Conservation (phyloP, 2,329 filamentous ascomycete genomes). For the Trichoderma gracile region DNA sequence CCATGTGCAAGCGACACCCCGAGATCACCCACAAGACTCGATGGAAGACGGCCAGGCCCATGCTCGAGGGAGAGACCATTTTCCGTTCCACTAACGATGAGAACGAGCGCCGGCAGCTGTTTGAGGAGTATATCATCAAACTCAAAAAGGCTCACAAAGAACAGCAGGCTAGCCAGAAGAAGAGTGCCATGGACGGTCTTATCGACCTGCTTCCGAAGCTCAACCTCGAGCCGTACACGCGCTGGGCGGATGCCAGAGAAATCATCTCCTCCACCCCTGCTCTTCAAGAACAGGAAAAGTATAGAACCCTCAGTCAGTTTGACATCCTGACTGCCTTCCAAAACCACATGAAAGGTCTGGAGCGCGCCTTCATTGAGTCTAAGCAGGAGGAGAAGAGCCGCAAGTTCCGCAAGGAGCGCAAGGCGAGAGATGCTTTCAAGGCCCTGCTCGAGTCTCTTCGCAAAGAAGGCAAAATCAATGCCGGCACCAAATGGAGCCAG, state of each 20-base stretch:
- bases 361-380: conserved; percentile 87
- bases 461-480: conserved; percentile 77
- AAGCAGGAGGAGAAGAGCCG: conserved; percentile 83
- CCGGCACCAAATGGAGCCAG: conserved; percentile 86
- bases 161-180: conserved; percentile 69
- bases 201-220: conserved; percentile 75
- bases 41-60: conserved; percentile 93
- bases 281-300: conserved; percentile 81
- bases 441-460: conserved; percentile 73
- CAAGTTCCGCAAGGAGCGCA: conserved; percentile 79
- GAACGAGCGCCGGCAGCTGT: conserved; percentile 81
- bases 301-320: conserved; percentile 79
- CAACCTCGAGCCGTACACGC: conserved; percentile 87
- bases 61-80: conserved; percentile 92
- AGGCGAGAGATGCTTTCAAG: conserved; percentile 79
- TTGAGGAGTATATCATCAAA: conserved; percentile 87
- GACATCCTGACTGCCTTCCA: conserved; percentile 93
- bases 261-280: conserved; percentile 75
- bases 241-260: conserved; percentile 87
- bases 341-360: conserved; percentile 88
- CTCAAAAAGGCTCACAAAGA: conserved; percentile 81
- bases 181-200: conserved; percentile 81
- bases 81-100: conserved; percentile 91
- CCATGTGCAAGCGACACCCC: conserved; percentile 93
- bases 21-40: conserved; percentile 97